Conservation (phyloP, 441 rosid species). For the Iberis amara region DNA sequence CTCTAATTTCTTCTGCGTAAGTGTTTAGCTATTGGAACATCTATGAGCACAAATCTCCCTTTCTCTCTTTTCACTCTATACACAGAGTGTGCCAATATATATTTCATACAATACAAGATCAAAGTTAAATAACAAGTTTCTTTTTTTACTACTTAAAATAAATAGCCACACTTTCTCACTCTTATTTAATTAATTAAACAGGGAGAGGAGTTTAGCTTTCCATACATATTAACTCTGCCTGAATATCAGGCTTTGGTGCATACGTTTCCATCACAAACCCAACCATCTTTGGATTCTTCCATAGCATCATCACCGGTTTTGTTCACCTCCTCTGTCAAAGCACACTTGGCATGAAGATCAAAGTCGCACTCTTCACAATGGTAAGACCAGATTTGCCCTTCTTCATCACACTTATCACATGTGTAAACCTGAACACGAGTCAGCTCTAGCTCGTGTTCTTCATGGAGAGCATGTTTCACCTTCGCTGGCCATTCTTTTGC, state of each 20-base stretch:
- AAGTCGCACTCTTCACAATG: constrained; percentile 57
- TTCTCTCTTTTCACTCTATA: neutral
- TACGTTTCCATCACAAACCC: constrained; percentile 56
- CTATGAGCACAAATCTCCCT: neutral
- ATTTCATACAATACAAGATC: constrained; percentile 12
- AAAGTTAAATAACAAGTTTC: neutral
- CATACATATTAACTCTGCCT: constrained; percentile 13
- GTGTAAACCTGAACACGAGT: constrained; percentile 28
- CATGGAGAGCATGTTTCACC: constrained; percentile 52
- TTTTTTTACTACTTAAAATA: neutral
- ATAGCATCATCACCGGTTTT: constrained; percentile 20
- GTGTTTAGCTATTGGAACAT: constrained; percentile 2
- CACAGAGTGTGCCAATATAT: constrained; percentile 9
- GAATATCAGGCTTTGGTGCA: constrained; percentile 35
- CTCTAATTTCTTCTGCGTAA: neutral
- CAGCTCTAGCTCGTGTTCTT: constrained; percentile 55
- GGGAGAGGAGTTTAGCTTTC: constrained; percentile 1
- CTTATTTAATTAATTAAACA: constrained; percentile 13
- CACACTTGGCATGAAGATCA: constrained; percentile 67
- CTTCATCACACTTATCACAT: constrained; percentile 46
- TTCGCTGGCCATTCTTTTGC: constrained; percentile 68
- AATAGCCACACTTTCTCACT: constrained; percentile 4
- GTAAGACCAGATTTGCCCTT: constrained; percentile 48
- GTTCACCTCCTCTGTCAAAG: constrained; percentile 32
- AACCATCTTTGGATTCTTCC: constrained; percentile 38